Conservation (phyloP, 1,284 basidiomycete species). For the Rhodotorula sp. region DNA sequence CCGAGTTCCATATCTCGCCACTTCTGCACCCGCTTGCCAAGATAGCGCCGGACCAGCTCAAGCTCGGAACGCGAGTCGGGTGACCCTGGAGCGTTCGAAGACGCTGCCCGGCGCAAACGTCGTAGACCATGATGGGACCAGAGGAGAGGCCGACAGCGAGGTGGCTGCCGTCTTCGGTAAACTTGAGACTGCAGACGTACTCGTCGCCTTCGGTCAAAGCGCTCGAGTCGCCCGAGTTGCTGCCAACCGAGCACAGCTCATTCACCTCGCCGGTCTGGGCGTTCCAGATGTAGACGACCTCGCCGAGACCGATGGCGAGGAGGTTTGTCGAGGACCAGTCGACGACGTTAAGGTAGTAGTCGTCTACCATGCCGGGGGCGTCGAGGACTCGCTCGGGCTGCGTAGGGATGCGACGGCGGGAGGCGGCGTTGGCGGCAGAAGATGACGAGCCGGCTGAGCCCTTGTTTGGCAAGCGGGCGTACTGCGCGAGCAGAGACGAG, state of each 20-base stretch:
- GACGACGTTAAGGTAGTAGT: slow-evolving; percentile 95
- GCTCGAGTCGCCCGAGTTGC: slow-evolving; percentile 47
- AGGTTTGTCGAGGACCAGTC: slow-evolving; percentile 84
- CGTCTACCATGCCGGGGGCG: slow-evolving; percentile 90
- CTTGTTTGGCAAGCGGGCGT: slow-evolving; percentile 45
- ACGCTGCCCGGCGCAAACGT: slow-evolving; percentile 74
- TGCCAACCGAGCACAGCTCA: slow-evolving; percentile 56
- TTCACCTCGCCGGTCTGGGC: slow-evolving; percentile 82
- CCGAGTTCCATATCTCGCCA: slow-evolving; percentile 90
- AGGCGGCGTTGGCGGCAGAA: slow-evolving; percentile 62
- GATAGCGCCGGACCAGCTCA: slow-evolving; percentile 83
- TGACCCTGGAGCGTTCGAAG: slow-evolving; percentile 86
- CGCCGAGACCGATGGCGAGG: slow-evolving; percentile 81
- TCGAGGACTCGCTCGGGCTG: slow-evolving; percentile 88
- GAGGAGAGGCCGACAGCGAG: slow-evolving; percentile 80
- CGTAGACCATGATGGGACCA: slow-evolving; percentile 95
- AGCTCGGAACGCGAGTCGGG: slow-evolving; percentile 68
- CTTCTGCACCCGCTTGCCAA: slow-evolving; percentile 84
- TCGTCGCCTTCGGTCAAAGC: slow-evolving; percentile 55
- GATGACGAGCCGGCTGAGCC: slow-evolving; percentile 52
- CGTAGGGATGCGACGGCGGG: slow-evolving; percentile 76
- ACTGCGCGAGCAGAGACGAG: slow-evolving; percentile 45
- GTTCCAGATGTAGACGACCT: slow-evolving; percentile 85
- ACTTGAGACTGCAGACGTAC: slow-evolving; percentile 73
- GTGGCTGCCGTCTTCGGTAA: slow-evolving; percentile 82